Conservation (phyloP, 2,329 filamentous ascomycete genomes). For the Alternaria rosae region DNA sequence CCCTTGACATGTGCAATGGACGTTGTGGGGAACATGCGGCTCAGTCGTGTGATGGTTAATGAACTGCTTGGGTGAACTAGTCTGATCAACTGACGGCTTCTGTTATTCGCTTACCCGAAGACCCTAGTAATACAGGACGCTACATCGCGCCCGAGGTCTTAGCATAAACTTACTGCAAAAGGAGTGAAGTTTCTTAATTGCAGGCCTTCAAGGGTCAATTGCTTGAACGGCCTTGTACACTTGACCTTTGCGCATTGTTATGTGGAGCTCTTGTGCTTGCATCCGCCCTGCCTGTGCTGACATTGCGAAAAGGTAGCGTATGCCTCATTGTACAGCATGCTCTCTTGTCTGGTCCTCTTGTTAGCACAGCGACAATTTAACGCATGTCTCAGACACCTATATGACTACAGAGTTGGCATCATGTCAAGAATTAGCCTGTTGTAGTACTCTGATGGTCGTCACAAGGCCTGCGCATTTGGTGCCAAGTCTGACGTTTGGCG, state of each 20-base stretch:
- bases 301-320: background rate
- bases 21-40: conserved; percentile 21
- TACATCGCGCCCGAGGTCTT: background rate
- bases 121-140: background rate
- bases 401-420: background rate
- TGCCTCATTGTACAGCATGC: background rate
- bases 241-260: background rate
- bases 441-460: background rate
- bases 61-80: background rate
- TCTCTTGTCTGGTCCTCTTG: background rate
- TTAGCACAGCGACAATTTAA: background rate
- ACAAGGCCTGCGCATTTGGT: background rate
- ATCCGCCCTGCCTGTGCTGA: background rate
- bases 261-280: background rate
- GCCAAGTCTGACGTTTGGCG: background rate
- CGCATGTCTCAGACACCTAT: background rate
- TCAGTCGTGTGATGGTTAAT: conserved; percentile 11
- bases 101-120: background rate
- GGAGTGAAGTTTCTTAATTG: background rate
- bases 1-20: conserved; percentile 11
- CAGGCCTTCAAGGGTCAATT: background rate
- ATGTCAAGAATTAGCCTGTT: background rate
- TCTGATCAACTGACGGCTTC: background rate
- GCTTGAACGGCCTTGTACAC: background rate
- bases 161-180: background rate